Base-by-base conservation (phyloP, 169 alveolate species). In the Perkinsus chesapeaki region DNA sequence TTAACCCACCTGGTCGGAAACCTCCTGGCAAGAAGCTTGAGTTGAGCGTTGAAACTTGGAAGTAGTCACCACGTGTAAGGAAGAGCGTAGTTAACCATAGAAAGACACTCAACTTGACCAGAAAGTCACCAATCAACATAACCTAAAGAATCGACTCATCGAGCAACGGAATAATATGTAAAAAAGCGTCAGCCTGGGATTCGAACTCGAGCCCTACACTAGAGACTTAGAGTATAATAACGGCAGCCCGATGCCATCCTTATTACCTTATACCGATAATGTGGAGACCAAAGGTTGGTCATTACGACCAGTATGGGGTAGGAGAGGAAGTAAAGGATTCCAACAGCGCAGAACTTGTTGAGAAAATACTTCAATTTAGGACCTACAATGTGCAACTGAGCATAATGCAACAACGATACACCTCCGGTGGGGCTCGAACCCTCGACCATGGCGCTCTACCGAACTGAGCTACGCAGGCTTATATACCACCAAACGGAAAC, bases 11-110 rank as follows among this genome's bases (percentile, higher is more conserved):
- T 43, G 60, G 60, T 43, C 60, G 5, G 60, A 43, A 16, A 9
- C 60, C 60, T 16, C 92, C 92, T 3, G 92, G 92, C 39, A 90
- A 39, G 39, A 90, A 36, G 92, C 47, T 34, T 3, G 92, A 90
- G 47, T 39, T 39, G 43, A 90, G 92, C n/a, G 92, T 90, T 20
- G 92, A 90, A n/a, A 90, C 92, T 90, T 90, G 34, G 19, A 34
- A 90, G 39, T 34, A 90, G 27, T 90, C 92, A n/a, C 39, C 34
- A 12, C 39, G 36, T 27, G 31, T 12, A n/a, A 90, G 43, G 19
- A 90, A 90, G n/a, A 90, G 39, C 3, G 36, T 23, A 39, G 36
- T 39, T 43, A 90, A 27, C 92, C 92, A 90, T 43, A 39, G n/a
- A 27, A 90, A 90, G 34, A 39, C 20, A 27, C 34, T 7, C 47